These are phyloP conservation scores for Intubia oerlemansii DNA, from an alignment of 2,329 filamentous ascomycete genomes.

Conservation along the genomic window DNA sequence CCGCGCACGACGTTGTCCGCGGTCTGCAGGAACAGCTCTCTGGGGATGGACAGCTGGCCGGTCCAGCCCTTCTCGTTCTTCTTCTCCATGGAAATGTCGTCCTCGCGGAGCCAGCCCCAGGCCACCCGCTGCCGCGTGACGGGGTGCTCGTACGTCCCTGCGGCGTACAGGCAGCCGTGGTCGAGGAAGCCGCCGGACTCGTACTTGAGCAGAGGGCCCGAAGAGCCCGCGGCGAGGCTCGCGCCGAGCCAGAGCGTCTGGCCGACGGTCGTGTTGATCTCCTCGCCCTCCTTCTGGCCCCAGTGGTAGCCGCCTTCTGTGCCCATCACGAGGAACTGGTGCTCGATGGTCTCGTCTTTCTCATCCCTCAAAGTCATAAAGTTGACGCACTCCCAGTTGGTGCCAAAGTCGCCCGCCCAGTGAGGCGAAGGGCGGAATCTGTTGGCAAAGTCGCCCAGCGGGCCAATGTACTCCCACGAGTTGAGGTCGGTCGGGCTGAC, in stretches of 20 bases:
- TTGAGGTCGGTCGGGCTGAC: background rate
- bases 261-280: background rate
- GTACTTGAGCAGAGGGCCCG: too few species aligned
- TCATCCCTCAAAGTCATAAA: background rate
- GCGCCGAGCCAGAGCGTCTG: too few species aligned
- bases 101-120: background rate
- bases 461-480: background rate
- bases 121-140: too few species aligned
- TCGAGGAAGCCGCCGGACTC: background rate
- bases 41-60: background rate
- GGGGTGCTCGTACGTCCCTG: too few species aligned
- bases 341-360: background rate
- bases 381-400: conserved; percentile 1
- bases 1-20: background rate
- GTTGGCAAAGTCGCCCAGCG: too few species aligned
- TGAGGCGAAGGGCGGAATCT: too few species aligned
- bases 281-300: background rate
- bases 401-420: background rate
- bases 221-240: too few species aligned
- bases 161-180: too few species aligned
- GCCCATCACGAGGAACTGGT: background rate
- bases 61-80: background rate
- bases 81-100: background rate
- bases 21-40: background rate
- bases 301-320: background rate